A percentile compares a stretch with the other conserved stretches of the same genome.
These are phyloP conservation scores for Plantago elongata DNA, from an alignment of 257 asterid species.

Conservation along the genomic window DNA sequence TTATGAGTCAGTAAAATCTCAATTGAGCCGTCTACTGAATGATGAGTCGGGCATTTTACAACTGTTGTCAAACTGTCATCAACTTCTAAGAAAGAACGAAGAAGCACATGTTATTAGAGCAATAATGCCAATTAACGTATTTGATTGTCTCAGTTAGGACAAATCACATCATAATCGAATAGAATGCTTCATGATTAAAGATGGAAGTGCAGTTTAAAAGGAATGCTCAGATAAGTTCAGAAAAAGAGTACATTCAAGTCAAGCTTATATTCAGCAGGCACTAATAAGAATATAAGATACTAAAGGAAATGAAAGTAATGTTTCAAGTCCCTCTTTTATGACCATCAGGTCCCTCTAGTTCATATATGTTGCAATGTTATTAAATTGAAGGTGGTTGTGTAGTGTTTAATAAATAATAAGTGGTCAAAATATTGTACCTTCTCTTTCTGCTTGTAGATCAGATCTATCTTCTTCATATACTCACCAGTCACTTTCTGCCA, in stretches of 20 bases:
- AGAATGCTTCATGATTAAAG: too few relatives aligned
- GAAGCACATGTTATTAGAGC: too few relatives aligned
- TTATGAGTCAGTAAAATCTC: too few relatives aligned
- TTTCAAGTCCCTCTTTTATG: too few relatives aligned
- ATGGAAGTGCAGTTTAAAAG: background rate
- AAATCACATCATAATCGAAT: too few relatives aligned
- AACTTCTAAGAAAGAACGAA: constrained; percentile 41
- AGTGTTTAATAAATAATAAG: constrained; percentile 10
- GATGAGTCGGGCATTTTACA: too few relatives aligned
- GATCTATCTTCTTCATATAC: constrained; percentile 87
- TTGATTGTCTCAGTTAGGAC: too few relatives aligned
- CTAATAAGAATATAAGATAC: background rate
- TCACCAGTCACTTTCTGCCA: constrained; percentile 89
- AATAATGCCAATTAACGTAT: too few relatives aligned
- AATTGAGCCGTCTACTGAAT: too few relatives aligned
- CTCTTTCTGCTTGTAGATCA: constrained; percentile 82
- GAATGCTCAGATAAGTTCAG: background rate
- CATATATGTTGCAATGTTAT: background rate
- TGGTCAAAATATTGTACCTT: constrained; percentile 48
- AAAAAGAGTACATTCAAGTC: background rate
- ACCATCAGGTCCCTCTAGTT: constrained; percentile 1
- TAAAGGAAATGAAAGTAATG: background rate
- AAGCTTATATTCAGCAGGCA: background rate
- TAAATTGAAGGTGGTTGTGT: constrained; percentile 6
- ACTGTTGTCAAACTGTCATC: constrained; percentile 39